These are phyloP conservation scores for Fagus crenata DNA, from an alignment of 306 rosid genomes.

Conservation along the genomic window DNA sequence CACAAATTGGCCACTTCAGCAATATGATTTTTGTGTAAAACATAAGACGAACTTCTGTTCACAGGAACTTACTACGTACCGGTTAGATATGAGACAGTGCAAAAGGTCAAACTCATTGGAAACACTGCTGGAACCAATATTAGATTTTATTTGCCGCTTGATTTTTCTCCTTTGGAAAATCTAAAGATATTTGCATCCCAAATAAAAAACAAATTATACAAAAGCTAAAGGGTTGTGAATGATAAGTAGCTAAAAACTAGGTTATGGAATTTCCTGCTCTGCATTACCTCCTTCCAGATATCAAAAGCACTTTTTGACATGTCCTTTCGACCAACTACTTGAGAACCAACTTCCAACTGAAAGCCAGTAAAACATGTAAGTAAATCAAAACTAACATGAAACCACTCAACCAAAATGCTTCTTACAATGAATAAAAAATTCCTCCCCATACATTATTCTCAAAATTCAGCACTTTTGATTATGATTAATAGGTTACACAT, in stretches of 20 bases:
- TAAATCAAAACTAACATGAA: slow-evolving; percentile 18
- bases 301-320: slow-evolving; percentile 64
- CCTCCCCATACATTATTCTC: neutral
- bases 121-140: slow-evolving; percentile 26
- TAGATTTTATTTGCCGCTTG: slow-evolving; percentile 60
- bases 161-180: slow-evolving; percentile 69
- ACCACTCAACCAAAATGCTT: slow-evolving; percentile 11
- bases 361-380: slow-evolving; percentile 35
- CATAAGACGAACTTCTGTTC: slow-evolving; percentile 10
- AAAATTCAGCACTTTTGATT: too few relatives aligned
- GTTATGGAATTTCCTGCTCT: slow-evolving; percentile 13
- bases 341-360: slow-evolving; percentile 79
- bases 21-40: neutral
- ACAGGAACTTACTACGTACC: slow-evolving; percentile 53
- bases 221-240: slow-evolving; percentile 5
- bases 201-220: slow-evolving; percentile 11
- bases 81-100: slow-evolving; percentile 69
- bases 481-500: too few relatives aligned
- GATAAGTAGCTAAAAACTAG: slow-evolving; percentile 19
- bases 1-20: slow-evolving; percentile 34
- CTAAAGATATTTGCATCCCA: slow-evolving; percentile 39
- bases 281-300: slow-evolving; percentile 83
- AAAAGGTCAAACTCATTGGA: slow-evolving; percentile 62
- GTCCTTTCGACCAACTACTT: slow-evolving; percentile 93
- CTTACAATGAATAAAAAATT: neutral